Evolutionary conservation across 257 asterid species (phyloP), one percentile per base, ranked within the genome.

Genomic region (Perilla frutescens): DNA sequence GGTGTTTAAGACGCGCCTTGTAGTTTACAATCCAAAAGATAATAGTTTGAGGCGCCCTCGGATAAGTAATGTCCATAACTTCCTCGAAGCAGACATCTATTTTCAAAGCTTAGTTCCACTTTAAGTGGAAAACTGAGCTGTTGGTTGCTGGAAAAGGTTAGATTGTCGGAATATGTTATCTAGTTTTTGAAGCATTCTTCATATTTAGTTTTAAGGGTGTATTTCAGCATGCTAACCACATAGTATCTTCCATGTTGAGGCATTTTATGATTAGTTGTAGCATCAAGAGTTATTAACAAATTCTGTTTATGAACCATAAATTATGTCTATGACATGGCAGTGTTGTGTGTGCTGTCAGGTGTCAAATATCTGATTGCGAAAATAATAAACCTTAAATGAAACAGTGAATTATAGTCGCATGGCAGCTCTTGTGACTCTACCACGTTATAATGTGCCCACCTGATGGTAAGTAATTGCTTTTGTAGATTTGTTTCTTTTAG

Each of bases 41-140:
- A 62, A 71, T 41, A 44, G 29, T 36, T 45, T 76, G 12, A 71
- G 84, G 75, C 4, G 8, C 68, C 85, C 68, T 6, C 67, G 43
- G 70, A 66, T 61, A 7, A 6, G 59, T 66, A 73, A 73, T 54
- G 13, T 63, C 4, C 13, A 7, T 1, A n/a, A 40, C 7, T 77
- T 72, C 49, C 62, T 85, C 1, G 82, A 61, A 32, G 87, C 80
- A 2, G 82, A 77, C 48, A 39, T 61, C 44, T 88, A 80, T 70
- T 53, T 80, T 41, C 88, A 88, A 76, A 86, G 85, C 69, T 78
- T 88, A 6, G 81, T 82, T 77, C 82, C 83, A 7, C 83, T 83
- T 72, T 40, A 20, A 39, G 54, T 39, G 53, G 65, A 48, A 32
- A 64, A 8, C 8, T 26, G 45, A 39, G 40, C 48, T 13, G 14